These are phyloP conservation scores for Paramecium biaurelia DNA, from an alignment of 73 alveolate species.

Conservation along the genomic window DNA sequence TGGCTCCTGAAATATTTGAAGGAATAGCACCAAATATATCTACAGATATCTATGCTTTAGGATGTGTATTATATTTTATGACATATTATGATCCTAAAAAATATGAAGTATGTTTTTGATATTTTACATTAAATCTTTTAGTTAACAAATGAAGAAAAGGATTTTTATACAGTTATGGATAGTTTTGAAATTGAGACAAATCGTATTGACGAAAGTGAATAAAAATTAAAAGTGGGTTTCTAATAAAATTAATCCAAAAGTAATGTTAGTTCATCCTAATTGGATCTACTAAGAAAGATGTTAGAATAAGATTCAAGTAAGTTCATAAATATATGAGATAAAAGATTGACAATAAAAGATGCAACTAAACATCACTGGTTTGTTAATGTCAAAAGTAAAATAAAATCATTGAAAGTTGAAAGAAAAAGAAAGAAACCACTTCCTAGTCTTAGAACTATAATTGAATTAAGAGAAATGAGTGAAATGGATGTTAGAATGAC, in stretches of 20 bases:
- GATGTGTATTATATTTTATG: constrained; percentile 36
- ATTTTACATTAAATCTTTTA: neutral
- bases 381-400: constrained; percentile 11
- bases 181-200: neutral
- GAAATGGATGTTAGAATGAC: neutral
- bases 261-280: neutral
- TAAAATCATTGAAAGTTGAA: constrained; percentile 13
- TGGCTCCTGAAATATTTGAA: constrained; percentile 37
- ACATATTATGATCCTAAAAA: neutral
- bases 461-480: neutral
- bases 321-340: neutral
- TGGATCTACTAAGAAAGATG: neutral
- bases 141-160: constrained; percentile 12
- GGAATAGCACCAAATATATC: constrained; percentile 22
- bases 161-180: constrained; percentile 32
- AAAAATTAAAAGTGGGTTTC: neutral
- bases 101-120: neutral
- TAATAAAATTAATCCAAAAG: neutral
- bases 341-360: constrained; percentile 11
- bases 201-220: neutral
- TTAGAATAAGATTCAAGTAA: neutral
- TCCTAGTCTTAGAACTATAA: neutral
- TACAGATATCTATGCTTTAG: constrained; percentile 16
- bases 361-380: constrained; percentile 43
- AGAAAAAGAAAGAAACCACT: constrained; percentile 12